A percentile compares a stretch with the other conserved stretches of the same genome.
Conservation (phyloP, 805 yeast species). For the Saturnispora serradocipensis region DNA sequence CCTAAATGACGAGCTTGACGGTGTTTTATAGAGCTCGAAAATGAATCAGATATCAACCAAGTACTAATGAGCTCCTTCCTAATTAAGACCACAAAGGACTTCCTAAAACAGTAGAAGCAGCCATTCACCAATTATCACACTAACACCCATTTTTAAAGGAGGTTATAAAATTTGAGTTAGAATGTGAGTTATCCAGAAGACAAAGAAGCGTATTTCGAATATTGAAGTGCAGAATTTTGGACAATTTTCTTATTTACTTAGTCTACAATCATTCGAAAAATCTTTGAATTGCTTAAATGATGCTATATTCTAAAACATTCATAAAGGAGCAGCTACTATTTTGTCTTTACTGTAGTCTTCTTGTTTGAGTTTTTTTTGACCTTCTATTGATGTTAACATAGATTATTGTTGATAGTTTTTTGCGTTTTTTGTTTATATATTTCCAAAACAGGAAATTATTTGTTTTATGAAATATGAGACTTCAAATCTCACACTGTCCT, state of each 20-base stretch:
- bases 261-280: no score
- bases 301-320: no score
- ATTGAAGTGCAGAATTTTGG: no score
- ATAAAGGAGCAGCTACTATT: no score
- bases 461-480: background rate
- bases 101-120: background rate
- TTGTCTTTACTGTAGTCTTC: no score
- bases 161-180: no score
- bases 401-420: background rate
- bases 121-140: background rate
- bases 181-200: no score
- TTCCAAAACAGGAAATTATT: constrained; percentile 13
- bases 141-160: background rate
- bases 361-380: no score
- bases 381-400: no score
- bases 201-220: no score
- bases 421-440: constrained; percentile 6
- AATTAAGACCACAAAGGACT: constrained; percentile 4
- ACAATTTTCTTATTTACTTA: no score
- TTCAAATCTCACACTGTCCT: constrained; percentile 3
- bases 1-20: background rate
- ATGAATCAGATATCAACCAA: background rate
- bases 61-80: constrained; percentile 3
- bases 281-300: no score
- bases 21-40: background rate